phyloP scores from a whole-genome alignment of 768 basidiomycete genomes.

The Tylopilus balloui region DNA sequence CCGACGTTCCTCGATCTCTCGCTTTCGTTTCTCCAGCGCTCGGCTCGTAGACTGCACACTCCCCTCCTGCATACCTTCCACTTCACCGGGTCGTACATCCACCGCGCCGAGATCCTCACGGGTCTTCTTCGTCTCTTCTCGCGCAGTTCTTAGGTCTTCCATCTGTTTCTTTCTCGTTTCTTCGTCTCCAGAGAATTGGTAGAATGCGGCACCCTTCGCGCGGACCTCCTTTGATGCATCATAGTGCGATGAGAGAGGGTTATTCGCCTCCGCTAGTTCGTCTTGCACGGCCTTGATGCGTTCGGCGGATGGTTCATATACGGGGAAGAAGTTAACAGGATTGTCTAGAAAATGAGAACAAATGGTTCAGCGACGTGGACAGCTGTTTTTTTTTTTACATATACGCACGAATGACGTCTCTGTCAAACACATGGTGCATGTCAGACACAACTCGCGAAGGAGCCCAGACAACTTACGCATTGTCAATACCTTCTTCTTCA shows the following conservation, averaged over 20 bases:
- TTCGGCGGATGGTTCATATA: conserved; percentile 81
- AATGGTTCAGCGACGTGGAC: conserved; percentile 1
- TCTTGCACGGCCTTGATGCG: conserved; percentile 71
- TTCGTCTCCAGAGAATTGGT: conserved; percentile 87
- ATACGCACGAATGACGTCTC: conserved; percentile 55
- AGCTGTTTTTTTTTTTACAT: not conserved
- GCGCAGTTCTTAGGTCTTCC: conserved; percentile 67
- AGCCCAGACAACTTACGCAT: conserved; percentile 44
- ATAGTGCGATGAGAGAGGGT: conserved; percentile 73
- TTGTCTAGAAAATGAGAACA: conserved; percentile 51
- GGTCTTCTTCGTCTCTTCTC: conserved; percentile 67
- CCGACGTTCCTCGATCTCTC: conserved; percentile 65
- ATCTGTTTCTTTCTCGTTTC: conserved; percentile 73
- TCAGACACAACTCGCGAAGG: conserved; percentile 1
- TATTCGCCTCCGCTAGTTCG: conserved; percentile 60
- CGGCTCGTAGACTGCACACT: conserved; percentile 39
- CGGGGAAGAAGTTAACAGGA: conserved; percentile 81
- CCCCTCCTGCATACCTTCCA: conserved; percentile 66
- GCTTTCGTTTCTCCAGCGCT: conserved; percentile 62
- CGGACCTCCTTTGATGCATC: conserved; percentile 81
- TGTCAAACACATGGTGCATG: conserved; percentile 23
- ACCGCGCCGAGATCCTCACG: conserved; percentile 57
- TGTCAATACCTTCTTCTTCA: conserved; percentile 39
- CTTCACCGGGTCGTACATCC: conserved; percentile 62
- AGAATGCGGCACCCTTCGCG: conserved; percentile 85